Base-by-base conservation (phyloP, 345 rosid genomes). In the Boechera retrofracta region DNA sequence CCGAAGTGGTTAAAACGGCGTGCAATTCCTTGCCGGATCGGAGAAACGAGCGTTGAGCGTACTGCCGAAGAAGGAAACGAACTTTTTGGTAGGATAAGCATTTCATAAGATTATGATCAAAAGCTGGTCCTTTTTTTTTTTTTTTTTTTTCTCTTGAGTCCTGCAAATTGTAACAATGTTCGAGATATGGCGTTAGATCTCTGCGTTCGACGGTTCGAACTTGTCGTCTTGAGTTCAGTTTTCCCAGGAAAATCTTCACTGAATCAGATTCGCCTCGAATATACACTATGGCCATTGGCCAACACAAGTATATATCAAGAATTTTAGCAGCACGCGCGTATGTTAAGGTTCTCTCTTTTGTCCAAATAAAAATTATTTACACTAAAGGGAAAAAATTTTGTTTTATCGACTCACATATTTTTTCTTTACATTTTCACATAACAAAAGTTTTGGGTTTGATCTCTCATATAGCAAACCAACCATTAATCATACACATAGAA, bases 1-100 rank as follows among this genome's bases (percentile, higher is more conserved):
- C 92, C 0, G 87, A 57, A 52, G 96, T 83, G 53, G 89, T 62
- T 44, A 89, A 71, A 38, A 88, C 33, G 67, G 92, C 96, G 62
- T 92, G 98, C 35, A 92, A 63, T 32, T 80, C 77, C 64, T 83
- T 83, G 1, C 84, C 92, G 5, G 81, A 21, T 35, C 82, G 29
- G 77, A 87, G 86, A 42, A 87, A 82, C 79, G 84, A 74, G 3
- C 49, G 77, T 21, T 80, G 85, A 21, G 89, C 74, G 36, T 88
- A 88, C 9, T 79, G 65, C 10, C 94, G 87, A 71, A 92, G 79
- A 56, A 92, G 78, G 10, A 80, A 73, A 45, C 97, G 97, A 26
- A 86, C 69, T 55, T 74, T 75, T 65, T 73, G 62, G 26, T 47
- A 35, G 54, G 83, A 59, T 66, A 80, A 75, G 77, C 77, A 71